phyloP scores from a whole-genome alignment of 441 rosid species.

The Pelargonium citronellum region DNA sequence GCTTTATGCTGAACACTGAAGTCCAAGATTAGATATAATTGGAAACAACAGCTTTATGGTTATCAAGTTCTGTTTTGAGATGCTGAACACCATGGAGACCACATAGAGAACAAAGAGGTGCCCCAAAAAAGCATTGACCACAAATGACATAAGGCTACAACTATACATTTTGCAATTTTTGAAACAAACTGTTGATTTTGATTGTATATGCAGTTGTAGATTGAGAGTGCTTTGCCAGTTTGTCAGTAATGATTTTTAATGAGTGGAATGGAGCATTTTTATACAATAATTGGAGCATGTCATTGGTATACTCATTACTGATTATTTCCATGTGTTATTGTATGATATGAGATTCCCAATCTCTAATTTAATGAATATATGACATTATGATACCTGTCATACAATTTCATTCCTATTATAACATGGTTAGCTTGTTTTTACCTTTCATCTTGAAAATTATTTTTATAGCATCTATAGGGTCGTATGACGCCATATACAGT shows the following conservation, averaged over 20 bases:
- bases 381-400: no score
- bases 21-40: constrained; percentile 27
- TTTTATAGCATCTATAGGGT: no score
- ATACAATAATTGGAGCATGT: no score
- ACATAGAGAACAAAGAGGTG: neutral
- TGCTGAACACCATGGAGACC: neutral
- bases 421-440: no score
- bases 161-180: neutral
- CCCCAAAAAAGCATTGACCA: neutral
- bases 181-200: neutral
- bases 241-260: neutral
- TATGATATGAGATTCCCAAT: no score
- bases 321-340: no score
- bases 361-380: no score
- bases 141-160: neutral
- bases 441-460: no score
- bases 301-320: no score
- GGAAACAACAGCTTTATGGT: neutral
- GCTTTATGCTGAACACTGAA: constrained; percentile 40
- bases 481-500: no score
- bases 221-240: neutral
- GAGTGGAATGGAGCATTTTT: no score
- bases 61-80: constrained; percentile 11
- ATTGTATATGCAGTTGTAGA: neutral
- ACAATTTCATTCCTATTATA: no score